Percentiles rank a stretch among this genome's conserved stretches.
These are phyloP conservation scores for Euphorbia tirucalli DNA, from an alignment of 345 rosid genomes.

Conservation along the genomic window DNA sequence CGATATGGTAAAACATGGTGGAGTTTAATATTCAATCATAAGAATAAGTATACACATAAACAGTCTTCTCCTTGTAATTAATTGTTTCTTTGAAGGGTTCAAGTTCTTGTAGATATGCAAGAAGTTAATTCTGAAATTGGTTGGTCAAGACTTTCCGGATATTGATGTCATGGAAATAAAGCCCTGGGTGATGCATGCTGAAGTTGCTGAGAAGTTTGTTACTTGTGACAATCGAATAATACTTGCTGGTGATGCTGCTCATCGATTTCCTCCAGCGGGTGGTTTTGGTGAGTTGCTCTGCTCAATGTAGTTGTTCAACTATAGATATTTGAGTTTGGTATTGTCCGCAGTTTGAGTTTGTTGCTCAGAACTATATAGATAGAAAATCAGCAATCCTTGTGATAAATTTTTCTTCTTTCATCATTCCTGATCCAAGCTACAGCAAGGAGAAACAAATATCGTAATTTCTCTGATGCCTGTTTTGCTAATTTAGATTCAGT, in stretches of 20 bases:
- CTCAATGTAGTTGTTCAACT: neutral
- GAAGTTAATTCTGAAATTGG: constrained; percentile 71
- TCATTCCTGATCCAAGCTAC: neutral
- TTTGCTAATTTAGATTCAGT: neutral
- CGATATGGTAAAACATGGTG: neutral
- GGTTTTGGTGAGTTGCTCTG: constrained; percentile 72
- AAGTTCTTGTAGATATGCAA: constrained; percentile 71
- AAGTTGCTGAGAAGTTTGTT: constrained; percentile 77
- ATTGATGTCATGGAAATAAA: constrained; percentile 70
- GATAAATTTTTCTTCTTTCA: neutral
- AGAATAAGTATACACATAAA: constrained; percentile 9
- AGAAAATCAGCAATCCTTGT: neutral
- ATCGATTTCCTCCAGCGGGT: constrained; percentile 95
- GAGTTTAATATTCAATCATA: neutral
- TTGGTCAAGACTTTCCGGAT: constrained; percentile 82
- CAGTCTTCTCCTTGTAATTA: constrained; percentile 6
- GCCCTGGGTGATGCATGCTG: constrained; percentile 99
- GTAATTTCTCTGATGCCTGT: neutral
- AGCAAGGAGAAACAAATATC: neutral
- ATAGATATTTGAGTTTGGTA: neutral
- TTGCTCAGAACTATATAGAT: neutral
- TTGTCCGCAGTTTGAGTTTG: neutral
- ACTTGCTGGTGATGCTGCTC: constrained; percentile 97
- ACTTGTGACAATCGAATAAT: constrained; percentile 56
- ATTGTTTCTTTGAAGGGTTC: constrained; percentile 40